phyloP scores from a whole-genome alignment of 2,329 filamentous ascomycete genomes.

The Exophiala dermatitidis region DNA sequence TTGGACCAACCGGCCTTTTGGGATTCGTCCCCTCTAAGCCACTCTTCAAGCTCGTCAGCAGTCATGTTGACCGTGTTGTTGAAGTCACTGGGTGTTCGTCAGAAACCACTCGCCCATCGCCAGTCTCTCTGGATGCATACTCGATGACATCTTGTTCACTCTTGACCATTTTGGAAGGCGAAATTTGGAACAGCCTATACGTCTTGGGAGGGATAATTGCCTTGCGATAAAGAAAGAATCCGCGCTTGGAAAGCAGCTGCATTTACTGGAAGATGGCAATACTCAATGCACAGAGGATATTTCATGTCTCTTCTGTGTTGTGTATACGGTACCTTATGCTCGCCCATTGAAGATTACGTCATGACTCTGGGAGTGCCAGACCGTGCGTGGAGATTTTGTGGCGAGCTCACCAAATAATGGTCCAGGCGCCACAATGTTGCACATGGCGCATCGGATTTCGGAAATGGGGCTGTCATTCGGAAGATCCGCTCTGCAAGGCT shows the following conservation, averaged over 20 bases:
- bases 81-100: constrained; percentile 48
- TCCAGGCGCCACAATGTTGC: background rate
- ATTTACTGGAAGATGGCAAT: background rate
- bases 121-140: constrained; percentile 28
- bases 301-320: background rate
- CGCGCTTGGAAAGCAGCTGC: background rate
- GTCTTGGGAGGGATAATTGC: background rate
- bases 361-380: constrained; percentile 4
- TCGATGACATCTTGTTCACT: constrained; percentile 46
- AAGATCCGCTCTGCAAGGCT: constrained; percentile 2
- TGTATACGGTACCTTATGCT: background rate
- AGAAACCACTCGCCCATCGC: constrained; percentile 31
- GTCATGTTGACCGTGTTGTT: constrained; percentile 62
- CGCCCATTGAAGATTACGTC: constrained; percentile 11
- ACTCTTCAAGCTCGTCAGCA: constrained; percentile 51
- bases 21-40: constrained; percentile 55
- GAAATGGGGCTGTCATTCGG: background rate
- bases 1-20: constrained; percentile 55
- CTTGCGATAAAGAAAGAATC: background rate
- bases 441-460: background rate
- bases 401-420: background rate
- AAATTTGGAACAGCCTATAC: background rate
- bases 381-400: background rate
- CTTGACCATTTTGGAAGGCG: constrained; percentile 43
- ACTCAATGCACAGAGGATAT: background rate